Evolutionary conservation across 768 basidiomycete genomes (phyloP), one percentile per base, ranked within the genome.

Genomic region (Mycena vulgaris): DNA sequence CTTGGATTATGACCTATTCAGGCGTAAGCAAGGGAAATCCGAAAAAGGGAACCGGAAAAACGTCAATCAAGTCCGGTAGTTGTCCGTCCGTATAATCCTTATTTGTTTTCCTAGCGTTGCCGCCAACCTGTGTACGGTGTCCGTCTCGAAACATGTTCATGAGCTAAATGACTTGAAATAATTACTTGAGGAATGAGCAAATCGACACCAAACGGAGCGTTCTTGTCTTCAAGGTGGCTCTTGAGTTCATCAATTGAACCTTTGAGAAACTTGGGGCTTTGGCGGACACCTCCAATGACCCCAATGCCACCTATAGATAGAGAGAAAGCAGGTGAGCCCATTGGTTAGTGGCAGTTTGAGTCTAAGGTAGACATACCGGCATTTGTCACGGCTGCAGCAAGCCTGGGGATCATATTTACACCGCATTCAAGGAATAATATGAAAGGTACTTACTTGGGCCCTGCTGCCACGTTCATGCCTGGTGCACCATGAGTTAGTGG

Each of bases 331-430:
- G n/a, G n/a, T n/a, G n/a, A n/a, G n/a, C n/a, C n/a, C n/a, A n/a
- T n/a, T n/a, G n/a, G n/a, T n/a, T n/a, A n/a, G 23, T 23, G 25
- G 28, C 28, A 30, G n/a, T 21, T 9, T 2, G 19, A 21, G 56
- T 27, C 37, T n/a, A 14, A 30, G 3, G 9, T 16, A 31, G 45
- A 70, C 79, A 49, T 70, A 86, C 92, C 95, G 25, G 95, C 89
- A 76, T 96, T 96, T n/a, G 94, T 94, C n/a, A 96, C 94, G 1
- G 93, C 90, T 25, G 95, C 95, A 23, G 95, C 95, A 10, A 96
- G 83, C 80, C 42, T 45, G 42, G 21, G 14, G 5, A n/a, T n/a
- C 8, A 14, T 39, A 16, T 39, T 39, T 39, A 39, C 17, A 13
- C 33, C 33, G 33, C 33, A 35, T 13, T 35, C 33, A n/a, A n/a